Base-by-base conservation (phyloP, 257 asterid genomes). In the Fraxinus anomala region DNA sequence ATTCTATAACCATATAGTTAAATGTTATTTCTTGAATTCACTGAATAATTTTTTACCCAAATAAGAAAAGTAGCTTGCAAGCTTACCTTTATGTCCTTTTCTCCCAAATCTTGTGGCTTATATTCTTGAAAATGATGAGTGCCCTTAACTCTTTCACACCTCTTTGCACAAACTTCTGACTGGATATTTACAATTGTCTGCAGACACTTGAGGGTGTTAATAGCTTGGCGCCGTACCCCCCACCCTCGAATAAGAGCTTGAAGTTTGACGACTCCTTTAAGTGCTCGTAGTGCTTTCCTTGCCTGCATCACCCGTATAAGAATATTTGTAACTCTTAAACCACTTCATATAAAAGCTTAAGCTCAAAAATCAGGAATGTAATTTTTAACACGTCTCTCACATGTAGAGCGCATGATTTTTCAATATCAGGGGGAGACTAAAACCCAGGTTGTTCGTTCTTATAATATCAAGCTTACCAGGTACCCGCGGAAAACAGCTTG, bases 241-340 rank as follows among this genome's bases (percentile, higher is more conserved):
- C 97, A 88, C 23, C 98, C 98, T 0, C 97, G 97, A 65, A 94
- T 90, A 19, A 92, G 90, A 63, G 98, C 98, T 84, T 92, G 98
- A 83, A 94, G 97, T 91, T 88, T 92, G 6, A 94, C 97, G 1
- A 94, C 82, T 83, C 97, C 98, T 82, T 85, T 92, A 76, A 94
- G 84, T 76, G 97, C 98, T 76, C 90, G 78, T 40, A 94, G 80
- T 67, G 98, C 98, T 85, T 91, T 94, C 83, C 95, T 87, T 78
- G 95, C 98, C 97, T 92, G 87, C 74, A 84, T 80, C 13, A 54
- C 31, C 71, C 68, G 24, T 4, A 49, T 2, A 42, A 34, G 16
- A 47, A 1, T n/a, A 56, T n/a, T 56, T 51, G 7, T 51, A 11
- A 17, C 6, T 19, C 3, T 51, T 6, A 56, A n/a, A 56, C 4